Evolutionary conservation across 257 asterid genomes (phyloP), one percentile per base, ranked within the genome.

Genomic region (Prunella vulgaris): DNA sequence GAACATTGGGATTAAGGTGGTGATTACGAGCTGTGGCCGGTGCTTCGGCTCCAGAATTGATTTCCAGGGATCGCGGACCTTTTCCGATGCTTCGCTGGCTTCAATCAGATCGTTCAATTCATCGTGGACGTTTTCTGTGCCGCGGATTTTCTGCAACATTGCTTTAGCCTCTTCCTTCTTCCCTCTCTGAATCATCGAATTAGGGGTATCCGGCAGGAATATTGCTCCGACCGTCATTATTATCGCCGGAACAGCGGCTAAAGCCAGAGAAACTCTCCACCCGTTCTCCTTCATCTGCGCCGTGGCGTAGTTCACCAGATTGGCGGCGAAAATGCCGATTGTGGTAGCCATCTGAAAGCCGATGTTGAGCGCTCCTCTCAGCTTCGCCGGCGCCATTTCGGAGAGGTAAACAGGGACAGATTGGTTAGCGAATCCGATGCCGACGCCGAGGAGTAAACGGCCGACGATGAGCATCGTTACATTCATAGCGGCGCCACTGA

Each of bases 361-460:
- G n/a, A 79, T 74, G 76, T 77, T 83, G 14, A 83, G 69, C 9
- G 87, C 82, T 0, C 87, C 84, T 28, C 87, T 74, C 1, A 74
- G 42, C 14, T 77, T 83, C 0, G 79, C 52, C 0, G 87, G 87
- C 0, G 84, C 87, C 84, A 83, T 79, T 14, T 83, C 87, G 0
- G 84, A 79, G 0, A 83, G 73, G 72, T 83, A 83, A 3, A 83
- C 66, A 0, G 87, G 87, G 7, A 82, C 87, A 0, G 87, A 78
- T 51, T 82, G 95, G n/a, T 87, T 87, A 14, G 86, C 86, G 46
- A 62, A 87, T 2, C 95, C 95, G 13, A 87, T 74, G 68, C 95
- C 95, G 0, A 87, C 75, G 15, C 95, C 95, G 0, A 85, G 91
- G 28, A 85, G 76, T 0, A 85, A 28, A 0, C 95, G 83, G 5